These are phyloP conservation scores for Dictyostelium purpureum DNA, from an alignment of 78 protist species.

Conservation along the genomic window DNA sequence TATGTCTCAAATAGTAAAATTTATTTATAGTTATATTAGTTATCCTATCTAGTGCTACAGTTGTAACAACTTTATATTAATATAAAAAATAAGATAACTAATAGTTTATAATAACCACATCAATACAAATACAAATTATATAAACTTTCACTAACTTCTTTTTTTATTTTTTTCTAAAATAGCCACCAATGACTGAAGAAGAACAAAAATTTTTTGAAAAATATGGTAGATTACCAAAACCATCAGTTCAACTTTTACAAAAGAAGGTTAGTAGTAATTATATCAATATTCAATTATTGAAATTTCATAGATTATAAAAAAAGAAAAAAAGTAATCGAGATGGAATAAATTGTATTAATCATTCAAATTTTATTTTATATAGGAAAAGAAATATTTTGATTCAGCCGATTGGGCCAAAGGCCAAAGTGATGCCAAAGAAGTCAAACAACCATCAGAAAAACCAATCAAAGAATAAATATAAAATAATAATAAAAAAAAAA, in stretches of 20 bases:
- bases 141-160: too few relatives aligned
- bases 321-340: too few relatives aligned
- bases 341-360: not conserved
- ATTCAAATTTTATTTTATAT: not conserved
- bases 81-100: too few relatives aligned
- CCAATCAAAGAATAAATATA: slow-evolving; percentile 57
- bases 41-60: too few relatives aligned
- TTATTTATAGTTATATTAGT: too few relatives aligned
- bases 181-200: slow-evolving; percentile 53
- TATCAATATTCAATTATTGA: not conserved
- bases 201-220: slow-evolving; percentile 30
- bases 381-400: slow-evolving; percentile 77
- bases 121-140: too few relatives aligned
- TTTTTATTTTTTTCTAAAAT: not conserved
- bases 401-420: slow-evolving; percentile 77
- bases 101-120: too few relatives aligned
- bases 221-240: slow-evolving; percentile 74
- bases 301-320: not conserved
- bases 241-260: slow-evolving; percentile 33
- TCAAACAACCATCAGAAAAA: slow-evolving; percentile 12
- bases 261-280: slow-evolving; percentile 8
- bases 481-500: too few relatives aligned
- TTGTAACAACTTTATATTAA: too few relatives aligned
- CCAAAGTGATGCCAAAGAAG: slow-evolving; percentile 26
- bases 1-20: not conserved